Evolutionary conservation across 495 filamentous ascomycete genomes (phyloP), one percentile per base, ranked within the genome.

Genomic region (Ramalina intermedia): DNA sequence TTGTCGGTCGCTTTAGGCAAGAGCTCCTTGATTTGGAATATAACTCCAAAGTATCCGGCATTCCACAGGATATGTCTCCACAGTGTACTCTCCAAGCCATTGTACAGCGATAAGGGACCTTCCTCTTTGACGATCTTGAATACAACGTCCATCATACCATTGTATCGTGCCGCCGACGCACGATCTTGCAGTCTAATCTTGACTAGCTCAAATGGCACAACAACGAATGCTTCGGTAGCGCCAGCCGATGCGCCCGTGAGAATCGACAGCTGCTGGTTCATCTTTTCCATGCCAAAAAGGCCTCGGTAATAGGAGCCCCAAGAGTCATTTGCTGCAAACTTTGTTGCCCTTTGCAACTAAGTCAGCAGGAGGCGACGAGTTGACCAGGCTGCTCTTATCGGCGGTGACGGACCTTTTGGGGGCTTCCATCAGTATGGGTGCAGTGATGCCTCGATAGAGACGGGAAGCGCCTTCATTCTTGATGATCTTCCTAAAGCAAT

Each of bases 1-100:
- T 95, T 95, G 65, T 81, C 84, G 48, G 82, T 76, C 4, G 77
- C 72, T 60, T 79, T 75, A 36, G 91, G 91, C 20, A 98, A 62
- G 56, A 94, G 69, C 41, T 76, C 73, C 58, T 87, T 85, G 48
- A 95, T 84, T 68, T 98, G 91, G 76, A 87, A 89, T 67, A 98
- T 98, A 68, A 87, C 88, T 58, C 91, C 91, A 64, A 98, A 98
- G 73, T 98, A 98, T 41, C 91, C 91, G 7, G 84, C 75, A 65
- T 98, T 98, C 91, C 91, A 98, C 49, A 96, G 74, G 47, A 96
- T 78, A 68, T 98, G 91, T 54, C 91, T 83, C 91, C 91, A 98
- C 63, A 96, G 69, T 23, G 91, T 98, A 37, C 82, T 86, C 67
- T 98, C 91, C 37, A 98, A 79, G 21, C 91, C 91, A 63, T 95